Conservation (phyloP, 2,329 filamentous ascomycete species). For the Cercospora beticola region DNA sequence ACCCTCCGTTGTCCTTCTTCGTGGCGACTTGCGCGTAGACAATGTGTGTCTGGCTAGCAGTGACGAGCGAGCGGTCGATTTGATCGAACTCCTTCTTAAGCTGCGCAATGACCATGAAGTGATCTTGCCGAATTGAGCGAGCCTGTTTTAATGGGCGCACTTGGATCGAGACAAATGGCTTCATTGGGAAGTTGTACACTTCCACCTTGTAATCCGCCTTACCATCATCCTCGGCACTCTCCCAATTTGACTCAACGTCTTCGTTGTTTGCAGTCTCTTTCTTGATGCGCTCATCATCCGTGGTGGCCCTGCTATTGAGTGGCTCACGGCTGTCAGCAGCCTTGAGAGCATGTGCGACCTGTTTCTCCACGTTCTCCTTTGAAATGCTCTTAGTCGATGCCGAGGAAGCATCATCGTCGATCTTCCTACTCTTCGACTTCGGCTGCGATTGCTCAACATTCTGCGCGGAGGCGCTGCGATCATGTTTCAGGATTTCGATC, state of each 20-base stretch:
- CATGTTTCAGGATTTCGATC: constrained; percentile 49
- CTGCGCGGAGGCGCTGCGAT: constrained; percentile 40
- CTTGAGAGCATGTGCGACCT: constrained; percentile 66
- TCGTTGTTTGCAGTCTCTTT: constrained; percentile 57
- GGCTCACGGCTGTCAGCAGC: constrained; percentile 50
- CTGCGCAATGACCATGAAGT: constrained; percentile 87
- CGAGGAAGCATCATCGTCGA: constrained; percentile 17
- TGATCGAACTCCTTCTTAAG: constrained; percentile 98
- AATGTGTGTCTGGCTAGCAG: constrained; percentile 87
- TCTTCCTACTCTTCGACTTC: constrained; percentile 40
- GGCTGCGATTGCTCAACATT: constrained; percentile 32
- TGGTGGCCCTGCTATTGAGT: constrained; percentile 34
- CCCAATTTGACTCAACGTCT: constrained; percentile 71
- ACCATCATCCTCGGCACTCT: constrained; percentile 76
- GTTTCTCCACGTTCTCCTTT: constrained; percentile 58
- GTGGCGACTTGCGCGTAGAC: constrained; percentile 76
- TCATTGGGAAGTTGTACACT: constrained; percentile 95
- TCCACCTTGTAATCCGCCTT: constrained; percentile 65
- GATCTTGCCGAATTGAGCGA: constrained; percentile 70
- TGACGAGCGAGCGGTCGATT: constrained; percentile 87
- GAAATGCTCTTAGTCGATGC: constrained; percentile 61
- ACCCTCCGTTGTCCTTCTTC: constrained; percentile 73
- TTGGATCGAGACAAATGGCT: constrained; percentile 88
- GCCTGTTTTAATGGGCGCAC: constrained; percentile 59
- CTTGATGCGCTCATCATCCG: constrained; percentile 55